These are phyloP conservation scores for Ceratocystis destructans DNA, from an alignment of 2,329 filamentous ascomycete species.

Conservation along the genomic window DNA sequence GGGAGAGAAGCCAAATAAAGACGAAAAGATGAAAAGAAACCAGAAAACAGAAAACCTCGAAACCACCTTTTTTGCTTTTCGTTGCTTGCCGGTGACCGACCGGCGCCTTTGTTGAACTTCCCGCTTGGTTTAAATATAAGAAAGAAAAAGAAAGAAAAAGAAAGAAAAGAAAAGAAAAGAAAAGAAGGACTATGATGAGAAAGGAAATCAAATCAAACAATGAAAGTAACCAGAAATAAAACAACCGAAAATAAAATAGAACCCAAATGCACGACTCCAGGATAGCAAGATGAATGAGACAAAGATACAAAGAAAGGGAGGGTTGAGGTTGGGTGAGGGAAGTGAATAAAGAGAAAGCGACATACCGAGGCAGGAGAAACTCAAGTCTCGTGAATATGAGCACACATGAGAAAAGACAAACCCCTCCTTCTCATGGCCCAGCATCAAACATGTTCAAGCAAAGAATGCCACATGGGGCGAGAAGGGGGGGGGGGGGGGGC, in stretches of 20 bases:
- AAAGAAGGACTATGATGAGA: not conserved
- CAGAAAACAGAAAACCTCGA: not conserved
- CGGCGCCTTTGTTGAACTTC: constrained; percentile 13
- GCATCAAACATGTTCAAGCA: too few species aligned
- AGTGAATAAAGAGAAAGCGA: not conserved
- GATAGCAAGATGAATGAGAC: not conserved
- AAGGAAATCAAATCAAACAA: not conserved
- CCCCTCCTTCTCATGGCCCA: too few species aligned
- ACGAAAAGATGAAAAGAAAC: not conserved
- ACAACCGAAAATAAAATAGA: not conserved
- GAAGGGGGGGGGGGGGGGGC: not conserved
- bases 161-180: not conserved
- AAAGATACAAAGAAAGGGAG: not conserved
- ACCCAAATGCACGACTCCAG: not conserved
- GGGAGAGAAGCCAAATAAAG: not conserved
- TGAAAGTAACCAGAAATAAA: not conserved
- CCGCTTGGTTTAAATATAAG: constrained; percentile 4
- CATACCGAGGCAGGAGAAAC: not conserved
- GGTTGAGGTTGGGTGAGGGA: not conserved
- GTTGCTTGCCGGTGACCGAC: constrained; percentile 15
- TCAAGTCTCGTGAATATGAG: not conserved
- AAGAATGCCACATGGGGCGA: too few species aligned
- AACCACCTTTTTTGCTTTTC: constrained; percentile 18
- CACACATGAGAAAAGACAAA: not conserved
- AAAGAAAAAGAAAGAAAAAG: not conserved